These are phyloP conservation scores for Melampsora americana DNA, from an alignment of 1,284 basidiomycete genomes.

Conservation along the genomic window DNA sequence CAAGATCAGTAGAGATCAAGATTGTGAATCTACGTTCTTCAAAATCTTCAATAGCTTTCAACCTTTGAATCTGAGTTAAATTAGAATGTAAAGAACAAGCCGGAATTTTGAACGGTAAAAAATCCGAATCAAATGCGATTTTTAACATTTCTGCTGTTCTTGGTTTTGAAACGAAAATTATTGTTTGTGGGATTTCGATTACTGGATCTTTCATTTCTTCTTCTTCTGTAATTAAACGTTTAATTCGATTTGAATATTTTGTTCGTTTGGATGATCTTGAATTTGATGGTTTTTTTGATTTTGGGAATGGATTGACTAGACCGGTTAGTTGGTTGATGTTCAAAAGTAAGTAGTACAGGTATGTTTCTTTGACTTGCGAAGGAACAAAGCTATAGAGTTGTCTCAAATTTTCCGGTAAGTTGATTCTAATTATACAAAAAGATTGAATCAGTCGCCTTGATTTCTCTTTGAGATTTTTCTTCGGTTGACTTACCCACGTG, in stretches of 20 bases:
- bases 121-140: conserved; percentile 73
- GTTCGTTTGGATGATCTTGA: conserved; percentile 31
- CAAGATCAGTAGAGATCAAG: conserved; percentile 53
- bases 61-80: conserved; percentile 80
- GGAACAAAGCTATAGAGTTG: conserved; percentile 91
- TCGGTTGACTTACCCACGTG: conserved; percentile 61
- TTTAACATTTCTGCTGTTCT: conserved; percentile 75
- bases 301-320: conserved; percentile 46
- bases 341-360: conserved; percentile 83
- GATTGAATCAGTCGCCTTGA: conserved; percentile 5
- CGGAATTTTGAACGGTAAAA: conserved; percentile 66
- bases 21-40: conserved; percentile 61
- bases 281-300: conserved; percentile 51
- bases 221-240: conserved; percentile 52
- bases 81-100: conserved; percentile 88
- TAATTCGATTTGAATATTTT: conserved; percentile 46
- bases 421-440: conserved; percentile 61
- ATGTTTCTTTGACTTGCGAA: conserved; percentile 87
- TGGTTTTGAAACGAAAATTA: conserved; percentile 87
- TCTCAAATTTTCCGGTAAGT: conserved; percentile 76
- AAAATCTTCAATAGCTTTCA: conserved; percentile 81
- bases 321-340: conserved; percentile 59
- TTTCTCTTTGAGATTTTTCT: conserved; percentile 26
- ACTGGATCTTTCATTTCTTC: conserved; percentile 59
- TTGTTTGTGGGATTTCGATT: conserved; percentile 70